Base-by-base conservation (phyloP, 495 filamentous ascomycete genomes). In the Lophiostoma macrostomum region DNA sequence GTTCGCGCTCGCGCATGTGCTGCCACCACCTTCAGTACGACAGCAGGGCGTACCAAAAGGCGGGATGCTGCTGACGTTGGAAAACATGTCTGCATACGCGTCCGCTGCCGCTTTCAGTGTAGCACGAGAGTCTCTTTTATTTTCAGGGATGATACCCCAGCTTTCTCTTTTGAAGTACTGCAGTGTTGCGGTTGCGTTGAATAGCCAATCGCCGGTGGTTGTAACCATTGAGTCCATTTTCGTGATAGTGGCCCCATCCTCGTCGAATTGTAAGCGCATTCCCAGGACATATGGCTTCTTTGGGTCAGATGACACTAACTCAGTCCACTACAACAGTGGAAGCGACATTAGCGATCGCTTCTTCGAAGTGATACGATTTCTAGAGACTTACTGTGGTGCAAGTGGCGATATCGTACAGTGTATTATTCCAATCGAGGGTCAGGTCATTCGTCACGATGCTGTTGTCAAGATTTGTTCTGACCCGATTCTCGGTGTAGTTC, bases 241-340 rank as follows among this genome's bases (percentile, higher is more conserved):
- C 22, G 11, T 42, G 29, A 57, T 28, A 16, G 29, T 37, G 19
- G 60, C 56, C n/a, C 44, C 43, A 19, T 50, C 51, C 49, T 70
- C 57, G 23, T 69, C 49, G 55, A 73, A 68, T 43, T 69, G 70
- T 38, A 76, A 60, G 50, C 76, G 76, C 7, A 68, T 72, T 32
- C 73, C 74, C 39, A 78, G 63, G 23, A 80, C 76, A 56, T 77
- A 74, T 2, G 74, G 76, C 40, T 71, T 64, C 12, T 61, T 27
- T 35, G 64, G 36, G 51, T 71, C 65, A n/a, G 75, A 73, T 19
- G 70, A 65, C 34, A 79, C 67, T 40, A 77, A 60, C 55, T 80
- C 76, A 29, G 71, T 76, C n/a, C n/a, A n/a, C n/a, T n/a, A n/a
- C n/a, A n/a, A n/a, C n/a, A n/a, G n/a, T n/a, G n/a, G n/a, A n/a